Base-by-base conservation (phyloP, 2,329 filamentous ascomycete genomes). In the Fusarium coffeatum region DNA sequence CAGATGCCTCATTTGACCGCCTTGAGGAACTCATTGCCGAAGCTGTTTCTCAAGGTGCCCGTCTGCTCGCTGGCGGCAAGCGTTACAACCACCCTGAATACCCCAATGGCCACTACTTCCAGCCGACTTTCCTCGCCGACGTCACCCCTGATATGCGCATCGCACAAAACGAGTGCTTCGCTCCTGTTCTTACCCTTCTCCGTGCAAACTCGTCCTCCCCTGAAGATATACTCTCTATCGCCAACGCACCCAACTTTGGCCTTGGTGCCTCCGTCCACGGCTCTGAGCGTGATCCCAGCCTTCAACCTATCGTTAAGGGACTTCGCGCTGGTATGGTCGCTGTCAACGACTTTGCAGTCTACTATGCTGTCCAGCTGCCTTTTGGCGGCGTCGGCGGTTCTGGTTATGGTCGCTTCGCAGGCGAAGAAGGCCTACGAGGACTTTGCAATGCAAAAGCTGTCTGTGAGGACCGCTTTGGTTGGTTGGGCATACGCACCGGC, bases 261-360 rank as follows among this genome's bases (percentile, higher is more conserved):
- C 92, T 99, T 45, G 96, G 96, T 55, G 91, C 93, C 43, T 93
- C 91, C 42, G 92, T 99, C 40, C 98, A 97, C 79, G 96, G 94
- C 34, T 84, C 87, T 53, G 87, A 90, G 64, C 79, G 81, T 28
- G 85, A 88, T 59, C 83, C 84, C 3, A 86, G 88, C 51, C 83
- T 97, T 2, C 80, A 86, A 18, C 83, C 83, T 18, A 88, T 97
- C 28, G 89, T 95, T 3, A 81, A 81, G 22, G 88, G 89, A 25
- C 85, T 98, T 54, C 88, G 91, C 67, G 90, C 92, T 0, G 96
- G 96, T 46, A 98, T 97, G 92, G 93, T 98, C 1, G 90, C 93
- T 25, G 88, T 99, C 72, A 99, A 99, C 78, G 96, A 99, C 82
- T 99, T 99, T 76, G 96, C 91, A 22, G 91, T 90, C 28, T 98